These are phyloP conservation scores for Trichoderma sp. DNA, from an alignment of 2,329 filamentous ascomycete genomes.

Conservation along the genomic window DNA sequence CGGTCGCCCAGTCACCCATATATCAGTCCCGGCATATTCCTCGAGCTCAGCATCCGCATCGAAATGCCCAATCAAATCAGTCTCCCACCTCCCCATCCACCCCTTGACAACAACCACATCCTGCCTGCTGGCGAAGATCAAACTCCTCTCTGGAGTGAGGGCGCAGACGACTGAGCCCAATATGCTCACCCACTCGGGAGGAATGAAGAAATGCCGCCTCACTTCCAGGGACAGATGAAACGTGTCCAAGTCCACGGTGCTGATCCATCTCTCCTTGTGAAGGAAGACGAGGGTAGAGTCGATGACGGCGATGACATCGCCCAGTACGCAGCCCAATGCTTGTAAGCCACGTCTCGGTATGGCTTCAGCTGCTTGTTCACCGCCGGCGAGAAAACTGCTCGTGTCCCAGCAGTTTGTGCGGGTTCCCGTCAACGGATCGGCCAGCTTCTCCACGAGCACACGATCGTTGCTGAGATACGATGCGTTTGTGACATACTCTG, in stretches of 20 bases:
- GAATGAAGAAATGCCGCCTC: constrained; percentile 15
- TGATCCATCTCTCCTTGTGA: constrained; percentile 16
- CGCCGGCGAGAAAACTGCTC: not conserved
- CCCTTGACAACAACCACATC: constrained; percentile 1
- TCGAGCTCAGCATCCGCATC: constrained; percentile 7
- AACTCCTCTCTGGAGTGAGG: not conserved
- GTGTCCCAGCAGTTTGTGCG: constrained; percentile 18
- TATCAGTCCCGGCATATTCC: not conserved
- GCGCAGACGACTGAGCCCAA: not conserved
- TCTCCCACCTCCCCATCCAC: constrained; percentile 7
- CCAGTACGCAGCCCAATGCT: not conserved
- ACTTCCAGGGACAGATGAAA: constrained; percentile 1
- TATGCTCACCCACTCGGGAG: constrained; percentile 11
- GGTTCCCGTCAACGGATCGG: not conserved
- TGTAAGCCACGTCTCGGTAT: constrained; percentile 10
- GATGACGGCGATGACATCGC: constrained; percentile 10
- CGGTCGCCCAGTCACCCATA: not conserved
- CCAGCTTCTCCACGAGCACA: constrained; percentile 4
- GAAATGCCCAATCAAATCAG: not conserved
- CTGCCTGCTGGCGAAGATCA: constrained; percentile 7
- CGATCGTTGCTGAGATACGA: not conserved
- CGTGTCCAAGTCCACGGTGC: constrained; percentile 14
- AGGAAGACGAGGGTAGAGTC: not conserved
- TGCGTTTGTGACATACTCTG: not conserved
- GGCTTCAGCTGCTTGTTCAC: not conserved